Conservation (phyloP, 2,329 filamentous ascomycete species). For the Arthrinium phaeospermum region DNA sequence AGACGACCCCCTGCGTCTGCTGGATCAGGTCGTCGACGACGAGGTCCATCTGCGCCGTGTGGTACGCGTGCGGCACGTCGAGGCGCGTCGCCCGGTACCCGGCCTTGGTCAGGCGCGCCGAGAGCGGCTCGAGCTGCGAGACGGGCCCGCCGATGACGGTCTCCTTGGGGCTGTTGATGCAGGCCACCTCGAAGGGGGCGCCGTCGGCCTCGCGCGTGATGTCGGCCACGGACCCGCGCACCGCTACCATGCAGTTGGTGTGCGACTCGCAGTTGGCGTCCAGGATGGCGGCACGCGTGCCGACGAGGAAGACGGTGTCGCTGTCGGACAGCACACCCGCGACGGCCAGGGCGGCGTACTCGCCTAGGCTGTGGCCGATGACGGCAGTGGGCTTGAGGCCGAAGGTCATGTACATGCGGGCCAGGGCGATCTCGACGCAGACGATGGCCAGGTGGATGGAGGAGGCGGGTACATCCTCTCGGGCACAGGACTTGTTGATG, state of each 20-base stretch:
- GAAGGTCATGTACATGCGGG: slow-evolving; percentile 41
- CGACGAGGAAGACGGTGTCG: slow-evolving; percentile 66
- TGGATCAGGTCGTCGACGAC: slow-evolving; percentile 64
- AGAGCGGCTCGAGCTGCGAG: slow-evolving; percentile 54
- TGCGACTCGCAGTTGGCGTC: background rate
- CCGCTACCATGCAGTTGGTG: slow-evolving; percentile 58
- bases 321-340: slow-evolving; percentile 63
- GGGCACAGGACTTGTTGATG: slow-evolving; percentile 35
- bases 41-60: slow-evolving; percentile 58
- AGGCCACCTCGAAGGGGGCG: slow-evolving; percentile 51
- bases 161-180: slow-evolving; percentile 68
- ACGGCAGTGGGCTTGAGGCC: slow-evolving; percentile 48
- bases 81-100: slow-evolving; percentile 52
- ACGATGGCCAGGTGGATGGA: slow-evolving; percentile 32
- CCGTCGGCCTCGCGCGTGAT: slow-evolving; percentile 37
- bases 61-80: slow-evolving; percentile 59
- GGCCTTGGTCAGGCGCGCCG: slow-evolving; percentile 39
- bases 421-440: slow-evolving; percentile 42
- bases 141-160: slow-evolving; percentile 63
- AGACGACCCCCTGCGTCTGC: slow-evolving; percentile 41
- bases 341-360: slow-evolving; percentile 64
- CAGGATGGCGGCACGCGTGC: slow-evolving; percentile 50
- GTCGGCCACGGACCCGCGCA: slow-evolving; percentile 49
- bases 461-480: background rate
- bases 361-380: slow-evolving; percentile 59